Base-by-base conservation (phyloP, 257 asterid genomes). In the Gentiana macrophylla region DNA sequence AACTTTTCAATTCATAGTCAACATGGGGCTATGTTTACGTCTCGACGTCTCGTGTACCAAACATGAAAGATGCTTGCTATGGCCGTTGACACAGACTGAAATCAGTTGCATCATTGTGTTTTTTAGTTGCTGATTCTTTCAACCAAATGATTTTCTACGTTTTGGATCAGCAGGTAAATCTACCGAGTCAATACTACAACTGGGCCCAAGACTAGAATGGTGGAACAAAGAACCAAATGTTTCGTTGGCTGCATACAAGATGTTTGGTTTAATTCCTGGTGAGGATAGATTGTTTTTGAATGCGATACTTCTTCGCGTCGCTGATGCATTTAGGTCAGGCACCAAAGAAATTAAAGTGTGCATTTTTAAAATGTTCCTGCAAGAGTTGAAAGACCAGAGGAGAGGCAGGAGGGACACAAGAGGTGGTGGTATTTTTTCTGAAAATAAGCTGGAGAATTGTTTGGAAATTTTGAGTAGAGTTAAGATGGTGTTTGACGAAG, bases 251-350 rank as follows among this genome's bases (percentile, higher is more conserved):
- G 89, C 79, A 55, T 80, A 70, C 81, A 76, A 61, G 70, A 64
- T 82, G 65, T 84, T 84, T n/a, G 81, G 76, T 54, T 79, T 91
- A 62, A 67, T 84, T 62, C 79, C 84, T 0, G 82, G 79, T 15
- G 98, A 91, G 80, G 98, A 86, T 64, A 81, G 73, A 77, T 75
- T 83, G 46, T 84, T 91, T 77, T 73, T 77, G 53, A 87, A 83
- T 68, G 69, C 96, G 1, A 84, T 91, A 59, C 67, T 84, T 48
- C 80, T 87, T 56, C 80, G 88, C 59, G 71, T 91, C 66, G 89
- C 82, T 2, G 95, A 84, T 57, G 82, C 84, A 5, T 91, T 91
- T 72, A 81, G 77, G 70, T 60, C 56, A 0, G 98, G 96, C 35
- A 67, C 79, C 59, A 81, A 76, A 49, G 64, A 65, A 53, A 72